A percentile compares a stretch with the other conserved stretches of the same genome.
Evolutionary conservation across 495 filamentous ascomycete genomes (phyloP).

Genomic region (Beverwykella pulmonaria): DNA sequence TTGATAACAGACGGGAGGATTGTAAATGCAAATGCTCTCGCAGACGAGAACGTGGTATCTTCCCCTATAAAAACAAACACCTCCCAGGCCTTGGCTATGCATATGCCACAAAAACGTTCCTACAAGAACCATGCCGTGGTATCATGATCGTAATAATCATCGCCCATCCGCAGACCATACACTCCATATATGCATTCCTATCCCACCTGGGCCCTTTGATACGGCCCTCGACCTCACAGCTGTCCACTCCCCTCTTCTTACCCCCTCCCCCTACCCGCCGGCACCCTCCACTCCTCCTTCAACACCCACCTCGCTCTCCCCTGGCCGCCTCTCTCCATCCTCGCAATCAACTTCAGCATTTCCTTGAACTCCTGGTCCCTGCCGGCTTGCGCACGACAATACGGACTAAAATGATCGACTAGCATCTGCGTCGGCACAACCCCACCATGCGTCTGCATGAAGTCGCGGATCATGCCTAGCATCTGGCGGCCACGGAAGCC

Average conservation of each 20-base stretch:
- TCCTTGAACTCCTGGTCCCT: slow-evolving; percentile 65
- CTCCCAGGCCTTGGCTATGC: background rate
- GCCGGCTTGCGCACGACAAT: slow-evolving; percentile 54
- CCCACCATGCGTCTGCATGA: slow-evolving; percentile 70
- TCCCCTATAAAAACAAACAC: no score
- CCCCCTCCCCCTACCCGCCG: background rate
- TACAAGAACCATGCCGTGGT: background rate
- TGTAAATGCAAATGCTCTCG: background rate
- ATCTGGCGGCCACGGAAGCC: slow-evolving; percentile 42
- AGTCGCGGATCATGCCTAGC: slow-evolving; percentile 72
- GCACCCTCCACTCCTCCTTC: slow-evolving; percentile 56
- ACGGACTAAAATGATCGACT: slow-evolving; percentile 78
- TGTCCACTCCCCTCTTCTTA: no score
- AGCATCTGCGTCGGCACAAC: slow-evolving; percentile 72
- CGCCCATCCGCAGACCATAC: background rate
- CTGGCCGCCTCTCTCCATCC: slow-evolving; percentile 55
- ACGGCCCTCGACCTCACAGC: no score
- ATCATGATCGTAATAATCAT: background rate
- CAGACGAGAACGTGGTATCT: background rate
- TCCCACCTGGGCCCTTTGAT: no score
- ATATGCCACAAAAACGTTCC: no score
- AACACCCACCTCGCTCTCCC: slow-evolving; percentile 64
- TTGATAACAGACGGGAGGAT: background rate
- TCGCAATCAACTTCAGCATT: slow-evolving; percentile 62
- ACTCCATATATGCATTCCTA: no score